These are phyloP conservation scores for Microthyrium microscopicum DNA, from an alignment of 2,329 filamentous ascomycete genomes.

Conservation along the genomic window DNA sequence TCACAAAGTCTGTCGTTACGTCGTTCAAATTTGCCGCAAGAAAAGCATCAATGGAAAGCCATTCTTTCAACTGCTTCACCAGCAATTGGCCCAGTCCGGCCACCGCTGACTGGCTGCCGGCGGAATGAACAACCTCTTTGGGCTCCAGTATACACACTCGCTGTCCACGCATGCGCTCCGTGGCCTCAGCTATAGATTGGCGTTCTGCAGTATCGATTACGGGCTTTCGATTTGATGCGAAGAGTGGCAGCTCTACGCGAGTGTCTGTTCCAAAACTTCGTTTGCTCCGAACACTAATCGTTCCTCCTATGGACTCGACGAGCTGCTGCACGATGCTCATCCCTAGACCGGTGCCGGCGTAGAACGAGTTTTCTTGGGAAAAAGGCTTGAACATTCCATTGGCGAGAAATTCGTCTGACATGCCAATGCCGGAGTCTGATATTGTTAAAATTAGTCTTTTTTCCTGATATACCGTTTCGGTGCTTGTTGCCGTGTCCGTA, in stretches of 20 bases:
- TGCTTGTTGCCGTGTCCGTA: background rate
- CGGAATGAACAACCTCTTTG: background rate
- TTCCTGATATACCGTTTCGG: background rate
- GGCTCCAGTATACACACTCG: background rate
- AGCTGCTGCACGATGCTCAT: slow-evolving; percentile 24
- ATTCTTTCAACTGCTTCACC: too few relatives aligned
- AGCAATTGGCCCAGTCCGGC: background rate
- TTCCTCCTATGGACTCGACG: slow-evolving; percentile 20
- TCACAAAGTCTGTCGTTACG: slow-evolving; percentile 14
- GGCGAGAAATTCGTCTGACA: slow-evolving; percentile 23
- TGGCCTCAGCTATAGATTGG: too few relatives aligned
- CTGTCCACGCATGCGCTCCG: too few relatives aligned
- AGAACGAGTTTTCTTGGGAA: slow-evolving; percentile 22
- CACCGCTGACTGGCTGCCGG: background rate
- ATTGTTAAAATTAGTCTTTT: slow-evolving; percentile 18
- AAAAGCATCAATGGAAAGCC: background rate
- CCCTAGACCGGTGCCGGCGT: slow-evolving; percentile 22
- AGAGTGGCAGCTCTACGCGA: too few relatives aligned
- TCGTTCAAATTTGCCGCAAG: background rate
- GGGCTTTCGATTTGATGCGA: too few relatives aligned
- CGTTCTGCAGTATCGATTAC: too few relatives aligned
- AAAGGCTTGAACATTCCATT: slow-evolving; percentile 22
- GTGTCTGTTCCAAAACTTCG: slow-evolving; percentile 21
- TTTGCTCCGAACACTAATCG: slow-evolving; percentile 20
- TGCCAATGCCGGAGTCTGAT: slow-evolving; percentile 23